Evolutionary conservation across 2,329 filamentous ascomycete genomes (phyloP).

Genomic region (Alternaria angustiovoidea): DNA sequence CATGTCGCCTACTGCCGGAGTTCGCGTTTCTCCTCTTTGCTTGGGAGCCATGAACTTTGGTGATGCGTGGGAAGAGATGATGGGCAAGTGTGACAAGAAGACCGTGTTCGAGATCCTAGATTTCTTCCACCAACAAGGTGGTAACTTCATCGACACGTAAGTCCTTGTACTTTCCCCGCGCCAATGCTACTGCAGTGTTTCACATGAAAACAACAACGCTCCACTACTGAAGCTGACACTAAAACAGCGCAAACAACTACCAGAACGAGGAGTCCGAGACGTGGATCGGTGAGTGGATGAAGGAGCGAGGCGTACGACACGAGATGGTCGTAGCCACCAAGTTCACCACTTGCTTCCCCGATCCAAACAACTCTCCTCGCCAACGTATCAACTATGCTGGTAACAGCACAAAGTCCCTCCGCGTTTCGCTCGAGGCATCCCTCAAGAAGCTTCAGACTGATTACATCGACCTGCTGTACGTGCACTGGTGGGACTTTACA

Average conservation of each 20-base stretch:
- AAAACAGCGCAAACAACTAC: constrained; percentile 56
- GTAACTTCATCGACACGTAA: constrained; percentile 62
- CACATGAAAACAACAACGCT: background rate
- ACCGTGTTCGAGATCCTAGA: constrained; percentile 58
- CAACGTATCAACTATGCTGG: constrained; percentile 54
- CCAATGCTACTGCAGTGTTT: background rate
- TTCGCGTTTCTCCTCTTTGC: constrained; percentile 63
- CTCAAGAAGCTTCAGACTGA: constrained; percentile 54
- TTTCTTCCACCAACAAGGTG: constrained; percentile 57
- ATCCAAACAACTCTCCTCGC: constrained; percentile 35
- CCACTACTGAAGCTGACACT: background rate
- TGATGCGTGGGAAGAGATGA: constrained; percentile 54
- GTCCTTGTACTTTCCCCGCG: constrained; percentile 2
- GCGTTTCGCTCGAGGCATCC: constrained; percentile 49
- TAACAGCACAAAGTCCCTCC: constrained; percentile 51
- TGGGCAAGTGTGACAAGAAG: constrained; percentile 57
- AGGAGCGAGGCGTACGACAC: constrained; percentile 54
- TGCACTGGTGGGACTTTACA: constrained; percentile 54
- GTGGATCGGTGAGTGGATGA: constrained; percentile 63
- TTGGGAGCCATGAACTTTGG: constrained; percentile 65
- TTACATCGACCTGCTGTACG: constrained; percentile 53
- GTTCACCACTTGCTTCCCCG: constrained; percentile 52
- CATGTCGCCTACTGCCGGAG: constrained; percentile 60
- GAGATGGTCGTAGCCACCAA: constrained; percentile 65
- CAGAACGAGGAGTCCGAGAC: constrained; percentile 58